Evolutionary conservation across 345 rosid genomes (phyloP), one percentile per base, ranked within the genome.

Genomic region (Syzygium jambos): DNA sequence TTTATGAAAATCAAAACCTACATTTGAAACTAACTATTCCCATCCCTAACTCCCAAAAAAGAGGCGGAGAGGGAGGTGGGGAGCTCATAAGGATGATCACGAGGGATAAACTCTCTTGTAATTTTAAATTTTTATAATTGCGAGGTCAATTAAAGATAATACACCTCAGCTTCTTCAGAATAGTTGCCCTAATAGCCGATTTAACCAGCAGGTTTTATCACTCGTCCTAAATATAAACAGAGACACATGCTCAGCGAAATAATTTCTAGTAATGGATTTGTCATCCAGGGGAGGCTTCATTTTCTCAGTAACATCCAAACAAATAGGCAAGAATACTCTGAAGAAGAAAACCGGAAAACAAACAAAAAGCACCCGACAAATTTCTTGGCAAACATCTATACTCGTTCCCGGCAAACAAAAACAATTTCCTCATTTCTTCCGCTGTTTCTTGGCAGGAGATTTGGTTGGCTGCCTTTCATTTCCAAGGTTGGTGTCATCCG

Each of bases 401-500:
- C 25, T 73, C 25, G 13, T 73, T 73, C 43, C 80, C 80, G 25
- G 80, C 13, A 34, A 73, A 19, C 25, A 68, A 34, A 34, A 34
- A 17, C 80, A 73, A 34, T 34, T 73, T 73, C 78, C 86, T 90
- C 91, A 85, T 63, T 87, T 90, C 89, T 63, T 91, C 17, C 85
- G 94, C 65, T 90, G 89, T 86, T 89, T 93, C 91, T 92, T 93
- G 85, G 91, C 87, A 57, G 90, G 90, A 84, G 55, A 43, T 87
- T 52, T 85, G 9, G 83, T 86, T 22, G 87, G 46, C 65, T 78
- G 83, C 87, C 27, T 87, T 27, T 87, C 85, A 78, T 90, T 90
- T 89, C 90, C 92, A 23, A 27, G 38, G 49, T 5, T 86, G 38
- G 85, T 52, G 43, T 63, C 65, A 83, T 89, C 87, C 38, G 27